These are phyloP conservation scores for Punica granatum DNA, from an alignment of 345 rosid species.

Conservation along the genomic window DNA sequence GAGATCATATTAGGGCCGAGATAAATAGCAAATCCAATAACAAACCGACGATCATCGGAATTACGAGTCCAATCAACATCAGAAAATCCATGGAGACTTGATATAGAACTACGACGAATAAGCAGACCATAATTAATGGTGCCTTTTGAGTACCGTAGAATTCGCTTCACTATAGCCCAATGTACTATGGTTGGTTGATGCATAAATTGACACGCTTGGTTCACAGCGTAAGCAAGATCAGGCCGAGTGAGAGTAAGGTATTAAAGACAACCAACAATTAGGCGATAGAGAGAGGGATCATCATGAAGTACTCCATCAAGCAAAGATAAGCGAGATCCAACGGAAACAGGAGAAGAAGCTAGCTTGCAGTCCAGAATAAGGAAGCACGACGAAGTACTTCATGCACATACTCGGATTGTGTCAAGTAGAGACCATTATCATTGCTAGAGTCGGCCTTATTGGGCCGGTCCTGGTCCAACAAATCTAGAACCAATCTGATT, in stretches of 20 bases:
- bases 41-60: background rate
- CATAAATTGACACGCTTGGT: background rate
- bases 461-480: too few relatives aligned
- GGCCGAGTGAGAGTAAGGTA: background rate
- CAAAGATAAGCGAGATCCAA: background rate
- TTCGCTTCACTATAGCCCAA: background rate
- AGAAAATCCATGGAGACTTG: background rate
- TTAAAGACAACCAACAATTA: background rate
- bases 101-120: too few relatives aligned
- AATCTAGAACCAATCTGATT: too few relatives aligned
- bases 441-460: too few relatives aligned
- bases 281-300: background rate
- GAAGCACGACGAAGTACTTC: background rate
- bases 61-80: background rate
- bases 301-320: background rate
- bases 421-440: too few relatives aligned
- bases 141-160: background rate
- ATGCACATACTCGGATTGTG: background rate
- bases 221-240: background rate
- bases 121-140: background rate
- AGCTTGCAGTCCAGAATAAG: background rate
- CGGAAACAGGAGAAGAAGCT: background rate
- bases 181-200: background rate
- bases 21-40: background rate
- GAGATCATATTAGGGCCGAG: background rate